Evolutionary conservation across 2,329 filamentous ascomycete species (phyloP), one percentile per base, ranked within the genome.

Genomic region (Colletotrichum spinosum): DNA sequence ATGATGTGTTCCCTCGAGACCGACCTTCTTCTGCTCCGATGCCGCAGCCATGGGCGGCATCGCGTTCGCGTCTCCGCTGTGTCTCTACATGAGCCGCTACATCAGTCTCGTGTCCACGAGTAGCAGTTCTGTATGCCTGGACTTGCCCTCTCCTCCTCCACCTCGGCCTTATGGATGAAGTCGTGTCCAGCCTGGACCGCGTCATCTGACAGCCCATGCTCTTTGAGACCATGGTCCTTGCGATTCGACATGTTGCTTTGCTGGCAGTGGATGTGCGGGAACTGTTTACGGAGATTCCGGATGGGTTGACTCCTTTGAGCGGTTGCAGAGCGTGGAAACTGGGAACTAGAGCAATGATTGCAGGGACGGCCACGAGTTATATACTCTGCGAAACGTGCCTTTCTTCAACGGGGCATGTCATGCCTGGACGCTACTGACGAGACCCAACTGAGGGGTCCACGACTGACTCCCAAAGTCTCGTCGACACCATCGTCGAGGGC

Each of bases 111-210:
- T 13, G 13, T n/a, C 7, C 17, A 10, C 6, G 25, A 5, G 3
- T 10, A 13, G 7, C 11, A 3, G 8, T 9, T n/a, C 6, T 5
- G 6, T 6, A 34, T n/a, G 13, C 5, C 45, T 6, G 34, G 4
- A 45, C 57, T 25, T 25, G 73, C 74, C 57, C 69, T 71, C 54
- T 77, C 75, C 55, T 77, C 75, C 50, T 77, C 74, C 0, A 71
- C n/a, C 54, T 78, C 76, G 37, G 75, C 76, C 4, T 70, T 58
- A 53, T 77, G 75, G 15, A 78, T 78, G 49, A 78, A 70, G 15
- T 78, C 76, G 50, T 78, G 76, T 7, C 65, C 62, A 4, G 61
- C 61, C 57, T 76, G 75, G 7, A 72, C 55, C 13, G 75, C 76
- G 7, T 65, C 61, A 15, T 61, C 61, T 25, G 61, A 61, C 34